Conservation (phyloP, 345 rosid genomes). For the Arabidopsis arenosa region DNA sequence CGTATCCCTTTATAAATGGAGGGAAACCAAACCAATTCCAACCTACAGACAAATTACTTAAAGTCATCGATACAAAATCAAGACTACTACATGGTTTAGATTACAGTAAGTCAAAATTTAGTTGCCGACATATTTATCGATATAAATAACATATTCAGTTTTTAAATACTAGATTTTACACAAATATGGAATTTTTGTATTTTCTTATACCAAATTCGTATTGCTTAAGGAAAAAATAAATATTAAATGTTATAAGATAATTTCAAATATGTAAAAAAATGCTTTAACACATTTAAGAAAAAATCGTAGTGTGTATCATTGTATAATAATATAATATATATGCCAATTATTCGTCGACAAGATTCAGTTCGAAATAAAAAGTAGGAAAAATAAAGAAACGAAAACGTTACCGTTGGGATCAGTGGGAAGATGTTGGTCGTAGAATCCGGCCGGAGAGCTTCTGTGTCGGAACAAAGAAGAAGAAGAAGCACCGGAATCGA, state of each 20-base stretch:
- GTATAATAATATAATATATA: not conserved
- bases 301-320: not conserved
- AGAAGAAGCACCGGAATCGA: constrained; percentile 43
- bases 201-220: not conserved
- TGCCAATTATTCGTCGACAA: not conserved
- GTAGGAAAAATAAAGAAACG: not conserved
- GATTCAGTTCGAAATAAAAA: not conserved
- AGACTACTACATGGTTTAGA: constrained; percentile 2
- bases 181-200: too few species aligned
- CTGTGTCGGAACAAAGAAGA: constrained; percentile 73
- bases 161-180: too few species aligned
- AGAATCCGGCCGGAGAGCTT: constrained; percentile 96
- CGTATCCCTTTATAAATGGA: constrained; percentile 19
- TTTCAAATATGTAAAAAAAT: not conserved
- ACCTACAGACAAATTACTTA: not conserved
- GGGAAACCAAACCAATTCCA: constrained; percentile 14
- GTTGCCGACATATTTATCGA: not conserved
- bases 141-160: not conserved
- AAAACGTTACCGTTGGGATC: constrained; percentile 42
- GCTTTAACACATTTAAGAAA: not conserved
- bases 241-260: not conserved
- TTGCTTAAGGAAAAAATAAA: not conserved
- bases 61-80: constrained; percentile 1
- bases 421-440: constrained; percentile 46
- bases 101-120: constrained; percentile 13